phyloP scores from a whole-genome alignment of 2,329 filamentous ascomycete genomes.

The Kalmusia sp. region DNA sequence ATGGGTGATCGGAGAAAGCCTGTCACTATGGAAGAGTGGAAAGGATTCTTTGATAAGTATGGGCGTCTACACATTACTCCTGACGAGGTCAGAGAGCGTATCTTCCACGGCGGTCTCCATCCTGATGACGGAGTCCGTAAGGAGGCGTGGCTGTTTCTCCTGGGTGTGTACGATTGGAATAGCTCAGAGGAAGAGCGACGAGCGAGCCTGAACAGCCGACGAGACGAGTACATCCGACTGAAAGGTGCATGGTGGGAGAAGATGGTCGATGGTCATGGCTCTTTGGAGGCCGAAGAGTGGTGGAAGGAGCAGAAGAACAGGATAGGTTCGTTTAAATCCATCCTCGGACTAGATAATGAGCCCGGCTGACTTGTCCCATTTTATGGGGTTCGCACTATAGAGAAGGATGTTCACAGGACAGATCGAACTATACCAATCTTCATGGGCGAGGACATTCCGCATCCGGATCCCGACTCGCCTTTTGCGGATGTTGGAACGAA shows the following conservation, averaged over 20 bases:
- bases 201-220: constrained; percentile 80
- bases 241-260: constrained; percentile 98
- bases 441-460: constrained; percentile 92
- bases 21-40: constrained; percentile 86
- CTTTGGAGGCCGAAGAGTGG: constrained; percentile 86
- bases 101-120: constrained; percentile 93
- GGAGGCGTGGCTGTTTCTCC: constrained; percentile 93
- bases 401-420: constrained; percentile 98
- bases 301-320: constrained; percentile 94
- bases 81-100: constrained; percentile 95
- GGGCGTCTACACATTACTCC: constrained; percentile 80
- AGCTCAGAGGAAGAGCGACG: constrained; percentile 85
- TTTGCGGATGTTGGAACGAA: constrained; percentile 95
- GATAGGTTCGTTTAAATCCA: constrained; percentile 92
- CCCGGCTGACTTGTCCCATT: constrained; percentile 61
- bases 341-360: no score
- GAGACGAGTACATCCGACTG: constrained; percentile 92
- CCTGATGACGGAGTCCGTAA: constrained; percentile 91
- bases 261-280: constrained; percentile 80
- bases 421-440: constrained; percentile 96
- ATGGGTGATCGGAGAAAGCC: constrained; percentile 78
- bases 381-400: constrained; percentile 67
- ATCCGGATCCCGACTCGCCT: constrained; percentile 93
- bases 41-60: constrained; percentile 82
- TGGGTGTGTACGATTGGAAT: constrained; percentile 93